Evolutionary conservation across 1,139 yeast species (phyloP), one percentile per base, ranked within the genome.

Genomic region (Hyphopichia pseudoburtonii): DNA sequence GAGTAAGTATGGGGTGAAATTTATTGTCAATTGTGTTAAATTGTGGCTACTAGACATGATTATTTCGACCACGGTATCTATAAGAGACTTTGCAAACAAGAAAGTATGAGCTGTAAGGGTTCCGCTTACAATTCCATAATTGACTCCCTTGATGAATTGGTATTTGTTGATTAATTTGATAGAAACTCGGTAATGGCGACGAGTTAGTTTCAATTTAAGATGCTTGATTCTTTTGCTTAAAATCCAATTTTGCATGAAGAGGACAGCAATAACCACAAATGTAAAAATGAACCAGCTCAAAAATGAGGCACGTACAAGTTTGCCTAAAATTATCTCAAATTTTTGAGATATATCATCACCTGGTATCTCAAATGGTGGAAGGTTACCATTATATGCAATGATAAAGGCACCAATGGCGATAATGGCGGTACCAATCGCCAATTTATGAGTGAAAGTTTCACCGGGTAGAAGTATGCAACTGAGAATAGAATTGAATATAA

Each of bases 81-180:
- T 85, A 0, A 87, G 75, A 1, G 90, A 80, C 57, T 89, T 89
- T 21, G 96, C 96, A 64, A 87, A 76, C 36, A 89, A 69, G 39
- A 89, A 73, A 1, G 95, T 86, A 55, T 87, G 95, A 0, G 96
- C 95, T 0, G 95, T 85, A 35, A 88, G 66, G 0, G 84, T 77
- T 2, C 96, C 96, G 32, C 90, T 82, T 2, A 82, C 66, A 12
- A 81, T 56, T 2, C 96, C 96, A 54, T 72, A 85, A 22, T 76
- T 60, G 9, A 78, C 60, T 2, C 90, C 96, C 51, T 71, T 63
- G 15, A 51, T 41, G 41, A 68, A 65, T 28, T 56, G 58, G 30
- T 50, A 50, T 33, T 50, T 52, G 28, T 54, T 50, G 6, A 54
- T 37, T 1, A 41, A 29, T 29, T 47, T 40, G 3, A 41, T 38